Evolutionary conservation across 108 stramenopile species (phyloP), one percentile per base, ranked within the genome.

Genomic region (Schizochytrium sp.): DNA sequence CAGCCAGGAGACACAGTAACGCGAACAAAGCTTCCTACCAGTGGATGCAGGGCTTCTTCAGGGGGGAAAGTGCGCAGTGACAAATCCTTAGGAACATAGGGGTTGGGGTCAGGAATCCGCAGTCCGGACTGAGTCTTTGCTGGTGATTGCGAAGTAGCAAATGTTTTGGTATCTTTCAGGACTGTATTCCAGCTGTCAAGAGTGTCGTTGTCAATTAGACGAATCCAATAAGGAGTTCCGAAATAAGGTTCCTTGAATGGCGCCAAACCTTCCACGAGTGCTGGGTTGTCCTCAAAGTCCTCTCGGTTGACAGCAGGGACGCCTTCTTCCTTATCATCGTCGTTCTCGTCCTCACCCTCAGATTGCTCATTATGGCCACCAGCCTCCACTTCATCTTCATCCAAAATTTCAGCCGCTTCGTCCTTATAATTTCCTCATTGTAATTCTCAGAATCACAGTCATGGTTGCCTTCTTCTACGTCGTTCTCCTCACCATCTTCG

Each of bases 201-300:
- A 40, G 53, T 55, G 28, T 17, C 45, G 28, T 83, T 53, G 47
- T 83, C 76, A 50, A 83, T 83, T 5, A 10, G 10, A 38, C 53
- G 50, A 10, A 83, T 83, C 76, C 76, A 83, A 28, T 38, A 83
- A 0, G 50, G 47, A 38, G 76, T 83, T 47, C 76, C 76, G 47
- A 83, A 83, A 40, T 83, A 83, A 15, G 76, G 76, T 55, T 83
- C 76, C 13, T 55, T 53, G 28, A 83, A 53, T 5, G 76, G 76
- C 13, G 38, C 76, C 45, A 55, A 38, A 38, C 38, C 50, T 28
- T 46, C n/a, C 15, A 10, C 47, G 5, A 83, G 53, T 5, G 76
- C 76, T 10, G 76, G 76, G 28, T 83, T 83, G 45, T 2, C 50
- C 2, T 47, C 50, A 1, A 83, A 83, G 28, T 69, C 64, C 64